Base-by-base conservation (phyloP, 129 eudicot genomes). In the Centaurea solstitialis region DNA sequence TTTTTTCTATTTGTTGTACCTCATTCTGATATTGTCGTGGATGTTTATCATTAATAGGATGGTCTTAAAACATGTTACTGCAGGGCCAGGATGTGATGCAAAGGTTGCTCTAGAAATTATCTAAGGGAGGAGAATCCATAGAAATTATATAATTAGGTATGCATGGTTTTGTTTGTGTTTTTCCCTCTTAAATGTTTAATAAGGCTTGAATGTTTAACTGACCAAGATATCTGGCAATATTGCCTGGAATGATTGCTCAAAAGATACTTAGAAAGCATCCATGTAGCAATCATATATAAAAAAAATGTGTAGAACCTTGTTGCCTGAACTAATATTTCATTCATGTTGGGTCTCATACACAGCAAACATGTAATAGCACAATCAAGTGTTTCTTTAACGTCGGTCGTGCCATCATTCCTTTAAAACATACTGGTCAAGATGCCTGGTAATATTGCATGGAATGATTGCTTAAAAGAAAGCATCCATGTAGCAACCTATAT, bases 21-120 rank as follows among this genome's bases (percentile, higher is more conserved):
- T 17, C 13, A 15, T 47, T 62, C n/a, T 70, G 70, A 79, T 75
- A 76, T 76, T 3, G 35, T 39, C 38, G 39, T 71, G 61, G 39
- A 41, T 66, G 47, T 23, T 40, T 11, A 53, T 40, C 74, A 61
- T 72, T 22, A 28, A 33, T 41, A 37, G 76, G 73, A 53, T 75
- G 70, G 57, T 64, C 3, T 20, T 65, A 20, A 22, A 35, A 74
- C 66, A 21, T 88, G 67, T 68, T 70, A 45, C 79, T 86, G 78
- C 91, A 95, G 99, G 99, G 82, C 93, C 93, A 72, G 99, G 99
- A 53, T 96, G 99, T 74, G 99, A 96, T 96, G 99, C 99, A 75
- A 96, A 96, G 85, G 99, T 96, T 88, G 99, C 99, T 82, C 77
- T 96, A 40, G 99, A 96, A 74, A 96, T 96, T 76, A 93, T 85